Percentiles rank a stretch among this genome's conserved stretches.
Conservation (phyloP, 116 monocot species). For the Trichopus zeylanicus region DNA sequence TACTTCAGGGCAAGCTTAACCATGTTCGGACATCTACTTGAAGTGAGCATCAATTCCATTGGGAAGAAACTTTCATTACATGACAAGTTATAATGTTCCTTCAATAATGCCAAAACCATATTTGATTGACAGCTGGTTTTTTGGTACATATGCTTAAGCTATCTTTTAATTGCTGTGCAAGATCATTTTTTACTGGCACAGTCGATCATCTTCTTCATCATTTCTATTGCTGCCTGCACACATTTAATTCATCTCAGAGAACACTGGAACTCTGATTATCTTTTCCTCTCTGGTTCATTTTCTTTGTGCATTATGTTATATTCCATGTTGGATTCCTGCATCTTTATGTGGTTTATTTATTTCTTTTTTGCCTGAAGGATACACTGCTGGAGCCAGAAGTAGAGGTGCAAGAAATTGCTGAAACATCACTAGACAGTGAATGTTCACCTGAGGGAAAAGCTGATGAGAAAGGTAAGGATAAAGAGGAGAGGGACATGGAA, state of each 20-base stretch:
- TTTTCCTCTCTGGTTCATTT: background rate
- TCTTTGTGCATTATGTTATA: background rate
- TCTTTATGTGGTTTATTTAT: background rate
- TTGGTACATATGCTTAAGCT: too few species aligned
- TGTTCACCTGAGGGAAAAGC: conserved; percentile 32
- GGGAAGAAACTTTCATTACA: too few species aligned
- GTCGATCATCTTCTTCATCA: too few species aligned
- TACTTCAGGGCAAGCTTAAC: too few species aligned
- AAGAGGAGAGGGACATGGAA: conserved; percentile 56
- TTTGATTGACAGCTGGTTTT: too few species aligned
- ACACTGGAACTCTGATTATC: background rate
- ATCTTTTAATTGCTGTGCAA: too few species aligned
- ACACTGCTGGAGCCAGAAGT: conserved; percentile 31
- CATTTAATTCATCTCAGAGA: background rate
- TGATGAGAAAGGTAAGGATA: conserved; percentile 74
- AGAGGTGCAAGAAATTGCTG: conserved; percentile 42
- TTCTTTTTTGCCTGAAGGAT: conserved; percentile 29
- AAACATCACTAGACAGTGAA: conserved; percentile 28
- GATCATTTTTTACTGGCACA: too few species aligned
- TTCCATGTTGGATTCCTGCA: background rate
- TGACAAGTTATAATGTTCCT: too few species aligned
- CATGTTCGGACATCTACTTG: too few species aligned
- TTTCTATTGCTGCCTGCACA: background rate
- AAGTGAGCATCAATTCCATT: too few species aligned
- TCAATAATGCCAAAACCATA: too few species aligned